Conservation (phyloP, 306 rosid species). For the Inga leiocalycina region DNA sequence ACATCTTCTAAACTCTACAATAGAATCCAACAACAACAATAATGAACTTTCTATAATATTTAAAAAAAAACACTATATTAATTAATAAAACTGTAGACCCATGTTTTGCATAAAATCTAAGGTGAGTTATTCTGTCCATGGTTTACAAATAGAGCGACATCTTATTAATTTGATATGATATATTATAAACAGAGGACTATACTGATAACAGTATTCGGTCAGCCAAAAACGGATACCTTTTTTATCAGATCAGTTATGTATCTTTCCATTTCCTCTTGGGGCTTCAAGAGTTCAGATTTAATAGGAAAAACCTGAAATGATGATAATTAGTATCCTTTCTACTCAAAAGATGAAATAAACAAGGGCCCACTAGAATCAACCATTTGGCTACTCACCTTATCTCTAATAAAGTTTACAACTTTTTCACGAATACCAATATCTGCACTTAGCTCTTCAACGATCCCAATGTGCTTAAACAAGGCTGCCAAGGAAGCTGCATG, state of each 20-base stretch:
- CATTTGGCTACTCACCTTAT: slow-evolving; percentile 60
- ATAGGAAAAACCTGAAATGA: slow-evolving; percentile 77
- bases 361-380: slow-evolving; percentile 13
- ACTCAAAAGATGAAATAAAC: slow-evolving; percentile 19
- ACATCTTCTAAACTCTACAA: slow-evolving; percentile 89
- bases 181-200: background rate
- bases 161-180: too few species aligned
- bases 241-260: slow-evolving; percentile 94
- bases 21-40: slow-evolving; percentile 41
- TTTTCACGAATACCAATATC: slow-evolving; percentile 86
- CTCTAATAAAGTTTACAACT: slow-evolving; percentile 84
- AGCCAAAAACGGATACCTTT: slow-evolving; percentile 54
- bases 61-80: slow-evolving; percentile 19
- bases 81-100: background rate
- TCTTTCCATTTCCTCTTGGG: slow-evolving; percentile 95
- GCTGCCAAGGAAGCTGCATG: slow-evolving; percentile 88
- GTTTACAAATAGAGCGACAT: background rate
- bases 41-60: slow-evolving; percentile 28
- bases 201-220: slow-evolving; percentile 23
- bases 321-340: slow-evolving; percentile 33
- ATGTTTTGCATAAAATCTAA: background rate
- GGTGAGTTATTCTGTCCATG: background rate
- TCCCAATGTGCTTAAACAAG: slow-evolving; percentile 89
- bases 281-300: slow-evolving; percentile 87
- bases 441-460: slow-evolving; percentile 74